Evolutionary conservation across 805 yeast genomes (phyloP), one percentile per base, ranked within the genome.

Genomic region (Saccharomycopsis synnaedendra): DNA sequence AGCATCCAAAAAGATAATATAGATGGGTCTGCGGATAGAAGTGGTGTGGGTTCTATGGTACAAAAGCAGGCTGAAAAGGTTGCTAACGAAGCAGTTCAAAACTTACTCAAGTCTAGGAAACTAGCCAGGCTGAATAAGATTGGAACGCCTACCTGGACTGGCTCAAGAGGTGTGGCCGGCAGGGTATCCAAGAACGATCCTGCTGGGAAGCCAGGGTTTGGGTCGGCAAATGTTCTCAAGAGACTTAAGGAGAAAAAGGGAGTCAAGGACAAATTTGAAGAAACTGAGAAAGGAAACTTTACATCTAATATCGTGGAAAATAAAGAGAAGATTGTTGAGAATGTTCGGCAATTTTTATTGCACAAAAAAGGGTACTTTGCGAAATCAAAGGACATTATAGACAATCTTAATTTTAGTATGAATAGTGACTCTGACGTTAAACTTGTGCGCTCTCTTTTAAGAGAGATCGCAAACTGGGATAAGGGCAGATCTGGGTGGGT

Each of bases 71-170:
- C 94, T 0, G 75, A 74, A 3, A 68, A 69, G 43, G 75, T 72
- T 58, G 76, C 80, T 41, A 62, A 64, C 52, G 67, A 70, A 11
- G 83, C 83, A 0, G 68, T 80, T 0, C 66, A 65, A 19, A 81
- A 80, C 0, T 61, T 85, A 48, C 69, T 75, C 46, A 74, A 75
- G 50, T 85, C 96, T 0, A 58, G 68, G 38, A 63, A 54, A 41
- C 60, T 58, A 7, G 68, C 70, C 10, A 66, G 64, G 49, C 64
- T 62, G 41, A 63, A 63, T 29, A 64, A 67, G 30, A 69, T 89
- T 32, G 95, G 95, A 4, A 80, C 83, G 0, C 97, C 97, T 0
- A 90, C 98, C 0, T 93, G 97, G 94, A 90, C 98, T 0, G 98
- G 98, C 0, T 76, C 76, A 55, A 86, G 82, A 68, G 98, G 98